Base-by-base conservation (phyloP, 345 rosid genomes). In the Eucalyptus pumila region DNA sequence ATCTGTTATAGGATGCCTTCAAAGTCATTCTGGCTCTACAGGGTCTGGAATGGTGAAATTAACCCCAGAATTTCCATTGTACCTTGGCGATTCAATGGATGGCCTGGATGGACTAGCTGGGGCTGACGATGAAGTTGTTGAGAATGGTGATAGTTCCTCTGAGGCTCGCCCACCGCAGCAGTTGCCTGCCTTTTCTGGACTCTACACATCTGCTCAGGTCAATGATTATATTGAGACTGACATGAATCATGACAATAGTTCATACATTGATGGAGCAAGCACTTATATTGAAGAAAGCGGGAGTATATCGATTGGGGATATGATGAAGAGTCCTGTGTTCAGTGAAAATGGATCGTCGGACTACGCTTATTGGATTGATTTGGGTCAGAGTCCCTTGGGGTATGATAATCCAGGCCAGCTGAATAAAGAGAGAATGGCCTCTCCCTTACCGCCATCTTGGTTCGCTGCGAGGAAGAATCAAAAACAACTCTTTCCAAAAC, bases 31-130 rank as follows among this genome's bases (percentile, higher is more conserved):
- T 13, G 99, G 99, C 48, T 93, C 93, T 86, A 96, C 99, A 32
- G 96, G 99, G 48, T 95, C 99, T 40, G 99, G 99, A 49, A 97
- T 98, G 94, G 99, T 98, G 90, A 98, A 97, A 95, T 95, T 98
- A 89, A 96, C 96, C 42, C 99, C 99, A 0, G 99, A 96, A 89
- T 98, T 94, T 93, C 99, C 99, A 88, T 90, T 96, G 86, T 98
- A 96, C 94, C 92, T 97, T 86, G 96, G 98, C 90, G 99, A 96
- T 92, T 98, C 99, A 65, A 91, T 94, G 83, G 99, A 98, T 91
- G 97, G 93, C 72, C 93, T 98, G 88, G 99, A 98, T 58, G 91
- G 94, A 80, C 87, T 96, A 87, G 92, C 88, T 42, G 96, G 94
- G 62, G 88, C 88, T 85, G 96, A 93, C 67, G 94, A 94, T 85